Evolutionary conservation across 805 yeast species (phyloP).

Genomic region (Kazachstania taianensis): DNA sequence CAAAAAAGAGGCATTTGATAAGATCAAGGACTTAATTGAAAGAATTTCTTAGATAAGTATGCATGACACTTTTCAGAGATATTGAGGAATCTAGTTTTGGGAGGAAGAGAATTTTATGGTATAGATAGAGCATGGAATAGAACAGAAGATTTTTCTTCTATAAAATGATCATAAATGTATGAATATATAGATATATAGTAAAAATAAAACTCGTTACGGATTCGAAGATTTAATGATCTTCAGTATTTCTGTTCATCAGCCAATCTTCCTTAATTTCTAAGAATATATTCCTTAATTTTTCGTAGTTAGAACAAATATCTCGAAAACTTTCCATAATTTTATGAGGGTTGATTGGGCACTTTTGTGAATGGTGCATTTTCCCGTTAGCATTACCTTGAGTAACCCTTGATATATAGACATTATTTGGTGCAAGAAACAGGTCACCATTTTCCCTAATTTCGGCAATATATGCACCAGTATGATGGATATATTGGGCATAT

Average conservation of each 20-base stretch:
- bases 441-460: conserved; percentile 74
- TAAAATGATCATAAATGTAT: too few species aligned
- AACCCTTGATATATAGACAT: conserved; percentile 67
- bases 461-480: conserved; percentile 80
- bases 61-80: too few species aligned
- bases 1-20: conserved; percentile 28
- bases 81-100: too few species aligned
- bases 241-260: conserved; percentile 8
- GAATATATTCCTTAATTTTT: conserved; percentile 42
- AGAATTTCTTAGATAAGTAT: too few species aligned
- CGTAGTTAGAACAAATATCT: conserved; percentile 46
- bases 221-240: background rate
- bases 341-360: conserved; percentile 50
- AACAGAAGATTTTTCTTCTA: too few species aligned
- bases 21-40: conserved; percentile 19
- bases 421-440: conserved; percentile 77
- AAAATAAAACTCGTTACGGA: too few species aligned
- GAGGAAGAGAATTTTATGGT: too few species aligned
- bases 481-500: conserved; percentile 82
- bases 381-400: conserved; percentile 36
- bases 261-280: conserved; percentile 46
- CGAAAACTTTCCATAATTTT: conserved; percentile 62
- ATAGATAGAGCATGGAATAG: too few species aligned
- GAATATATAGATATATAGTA: too few species aligned
- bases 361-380: conserved; percentile 27